phyloP scores from a whole-genome alignment of 2,329 filamentous ascomycete species.

The Xylaria digitata region DNA sequence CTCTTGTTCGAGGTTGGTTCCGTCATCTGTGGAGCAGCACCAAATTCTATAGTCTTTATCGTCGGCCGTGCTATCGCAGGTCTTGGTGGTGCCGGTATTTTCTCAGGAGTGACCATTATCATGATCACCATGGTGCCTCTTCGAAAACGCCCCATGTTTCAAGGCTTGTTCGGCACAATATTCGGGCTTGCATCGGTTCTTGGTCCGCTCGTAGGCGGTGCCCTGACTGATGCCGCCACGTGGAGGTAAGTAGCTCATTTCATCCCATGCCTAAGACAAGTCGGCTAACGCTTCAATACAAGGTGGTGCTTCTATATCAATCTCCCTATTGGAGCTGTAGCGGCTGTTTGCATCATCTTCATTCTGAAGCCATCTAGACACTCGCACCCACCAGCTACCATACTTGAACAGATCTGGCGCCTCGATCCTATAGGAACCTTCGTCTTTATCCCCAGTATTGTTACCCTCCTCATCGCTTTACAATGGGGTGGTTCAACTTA shows the following conservation, averaged over 20 bases:
- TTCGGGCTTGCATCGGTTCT: conserved; percentile 66
- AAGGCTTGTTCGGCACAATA: conserved; percentile 65
- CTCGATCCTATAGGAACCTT: conserved; percentile 68
- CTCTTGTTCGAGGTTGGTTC: conserved; percentile 66
- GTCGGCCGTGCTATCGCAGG: conserved; percentile 68
- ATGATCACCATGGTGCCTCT: conserved; percentile 70
- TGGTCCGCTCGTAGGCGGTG: conserved; percentile 66
- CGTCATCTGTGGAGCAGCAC: conserved; percentile 63
- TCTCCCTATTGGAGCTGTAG: conserved; percentile 65
- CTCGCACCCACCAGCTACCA: conserved; percentile 37
- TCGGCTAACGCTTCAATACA: conserved; percentile 33
- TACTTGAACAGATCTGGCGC: conserved; percentile 60
- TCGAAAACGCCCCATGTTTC: conserved; percentile 69
- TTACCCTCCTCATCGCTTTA: conserved; percentile 70
- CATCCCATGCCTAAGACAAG: background rate
- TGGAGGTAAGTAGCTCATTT: conserved; percentile 57
- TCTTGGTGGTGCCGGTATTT: conserved; percentile 67
- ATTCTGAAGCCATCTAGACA: conserved; percentile 58
- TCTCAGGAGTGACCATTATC: conserved; percentile 66
- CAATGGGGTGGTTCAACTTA: conserved; percentile 69
- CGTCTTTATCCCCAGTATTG: conserved; percentile 68
- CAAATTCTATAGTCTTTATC: conserved; percentile 65
- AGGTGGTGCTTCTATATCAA: conserved; percentile 70
- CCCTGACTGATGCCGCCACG: conserved; percentile 59
- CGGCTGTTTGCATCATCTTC: conserved; percentile 61